Evolutionary conservation across 2,329 filamentous ascomycete species (phyloP).

Genomic region (Fusarium clavum): DNA sequence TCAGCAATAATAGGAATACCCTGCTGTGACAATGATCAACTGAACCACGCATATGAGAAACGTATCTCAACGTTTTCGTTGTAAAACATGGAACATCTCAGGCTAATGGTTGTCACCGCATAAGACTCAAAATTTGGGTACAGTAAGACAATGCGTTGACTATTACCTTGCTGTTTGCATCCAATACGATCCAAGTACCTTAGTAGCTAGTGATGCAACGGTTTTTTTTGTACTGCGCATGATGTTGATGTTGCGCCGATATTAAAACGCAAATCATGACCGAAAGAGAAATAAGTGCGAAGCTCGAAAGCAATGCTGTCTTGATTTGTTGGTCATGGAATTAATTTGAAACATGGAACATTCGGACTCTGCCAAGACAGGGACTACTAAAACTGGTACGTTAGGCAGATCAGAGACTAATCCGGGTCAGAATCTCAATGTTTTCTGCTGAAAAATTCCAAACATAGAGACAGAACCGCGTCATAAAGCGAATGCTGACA

Average conservation of each 20-base stretch:
- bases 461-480: conserved; percentile 19
- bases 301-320: not conserved
- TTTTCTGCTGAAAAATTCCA: conserved; percentile 12
- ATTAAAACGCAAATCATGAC: not conserved
- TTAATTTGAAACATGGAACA: conserved; percentile 38
- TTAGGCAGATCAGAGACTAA: conserved; percentile 18
- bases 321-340: conserved; percentile 16
- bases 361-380: conserved; percentile 14
- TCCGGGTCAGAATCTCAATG: not conserved
- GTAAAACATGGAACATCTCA: not conserved
- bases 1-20: not conserved
- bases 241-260: not conserved
- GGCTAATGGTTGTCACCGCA: not conserved
- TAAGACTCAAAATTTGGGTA: not conserved
- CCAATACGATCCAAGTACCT: not conserved
- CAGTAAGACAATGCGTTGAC: not conserved
- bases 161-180: not conserved
- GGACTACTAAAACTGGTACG: conserved; percentile 7
- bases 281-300: conserved; percentile 1
- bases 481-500: conserved; percentile 9
- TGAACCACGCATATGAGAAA: not conserved
- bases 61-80: not conserved
- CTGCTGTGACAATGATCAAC: not conserved
- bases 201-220: not conserved
- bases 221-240: not conserved